phyloP scores from a whole-genome alignment of 257 asterid genomes.

The Solanum etuberosum region DNA sequence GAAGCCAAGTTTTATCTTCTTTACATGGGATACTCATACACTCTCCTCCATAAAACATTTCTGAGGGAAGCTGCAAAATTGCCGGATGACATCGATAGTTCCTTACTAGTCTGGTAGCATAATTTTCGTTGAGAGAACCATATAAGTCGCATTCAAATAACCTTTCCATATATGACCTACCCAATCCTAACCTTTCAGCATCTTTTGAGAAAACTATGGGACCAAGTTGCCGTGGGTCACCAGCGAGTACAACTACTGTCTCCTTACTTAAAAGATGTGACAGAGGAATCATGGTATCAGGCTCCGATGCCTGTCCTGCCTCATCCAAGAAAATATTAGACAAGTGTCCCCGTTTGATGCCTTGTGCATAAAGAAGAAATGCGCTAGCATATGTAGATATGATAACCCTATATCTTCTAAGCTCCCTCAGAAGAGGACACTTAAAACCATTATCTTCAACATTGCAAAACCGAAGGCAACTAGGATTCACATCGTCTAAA shows the following conservation, averaged over 20 bases:
- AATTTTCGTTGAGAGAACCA: constrained; percentile 21
- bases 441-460: constrained; percentile 37
- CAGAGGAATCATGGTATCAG: constrained; percentile 83
- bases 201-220: constrained; percentile 59
- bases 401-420: constrained; percentile 39
- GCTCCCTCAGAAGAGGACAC: constrained; percentile 48
- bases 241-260: constrained; percentile 68
- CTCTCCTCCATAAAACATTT: constrained; percentile 55
- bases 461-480: constrained; percentile 37
- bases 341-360: constrained; percentile 63
- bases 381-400: constrained; percentile 76
- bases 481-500: constrained; percentile 53
- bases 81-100: constrained; percentile 75
- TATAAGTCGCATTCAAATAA: constrained; percentile 22
- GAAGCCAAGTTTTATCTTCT: constrained; percentile 28
- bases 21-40: constrained; percentile 55
- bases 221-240: constrained; percentile 93
- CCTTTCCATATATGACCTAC: constrained; percentile 77
- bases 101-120: constrained; percentile 47
- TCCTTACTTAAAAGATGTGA: constrained; percentile 38
- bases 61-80: constrained; percentile 68
- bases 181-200: constrained; percentile 61
- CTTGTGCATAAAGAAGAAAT: constrained; percentile 49
- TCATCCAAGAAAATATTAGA: constrained; percentile 82
- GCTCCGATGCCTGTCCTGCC: constrained; percentile 98